Evolutionary conservation across 148 eudicot species (phyloP).

Genomic region (Rhododendron ferrugineum): DNA sequence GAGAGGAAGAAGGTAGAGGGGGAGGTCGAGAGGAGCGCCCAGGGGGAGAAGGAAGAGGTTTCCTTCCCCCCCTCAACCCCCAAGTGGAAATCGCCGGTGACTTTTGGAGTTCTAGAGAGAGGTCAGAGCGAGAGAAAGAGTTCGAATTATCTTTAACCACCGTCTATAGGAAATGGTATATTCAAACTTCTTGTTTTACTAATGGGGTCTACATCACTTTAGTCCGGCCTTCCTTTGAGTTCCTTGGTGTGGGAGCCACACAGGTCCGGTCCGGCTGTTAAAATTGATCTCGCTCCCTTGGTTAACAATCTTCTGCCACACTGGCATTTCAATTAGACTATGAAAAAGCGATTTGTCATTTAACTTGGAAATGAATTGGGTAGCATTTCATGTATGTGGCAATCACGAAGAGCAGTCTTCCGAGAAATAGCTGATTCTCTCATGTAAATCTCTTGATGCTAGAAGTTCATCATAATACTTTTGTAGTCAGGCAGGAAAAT

Average conservation of each 20-base stretch:
- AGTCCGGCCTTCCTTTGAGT: neutral
- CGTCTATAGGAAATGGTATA: neutral
- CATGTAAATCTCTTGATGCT: too few species aligned
- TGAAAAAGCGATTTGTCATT: neutral
- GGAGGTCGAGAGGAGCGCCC: too few species aligned
- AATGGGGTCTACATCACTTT: neutral
- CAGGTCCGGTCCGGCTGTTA: neutral
- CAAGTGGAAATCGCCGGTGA: too few species aligned
- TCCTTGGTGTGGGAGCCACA: neutral
- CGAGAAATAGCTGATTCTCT: neutral
- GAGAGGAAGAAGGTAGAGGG: too few species aligned
- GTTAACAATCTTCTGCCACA: neutral
- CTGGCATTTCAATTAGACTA: neutral
- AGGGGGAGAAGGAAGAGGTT: too few species aligned
- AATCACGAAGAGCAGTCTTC: neutral
- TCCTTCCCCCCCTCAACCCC: too few species aligned
- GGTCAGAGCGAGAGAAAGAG: too few species aligned
- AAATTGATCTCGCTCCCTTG: neutral
- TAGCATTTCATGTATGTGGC: neutral
- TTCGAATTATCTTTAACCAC: neutral
- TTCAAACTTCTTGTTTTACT: neutral
- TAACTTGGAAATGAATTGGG: neutral
- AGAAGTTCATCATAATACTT: neutral
- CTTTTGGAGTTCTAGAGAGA: neutral
- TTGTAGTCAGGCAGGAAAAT: neutral